phyloP scores from a whole-genome alignment of 371 early-diverging fungal genomes.

The Haplosporangium sp. region DNA sequence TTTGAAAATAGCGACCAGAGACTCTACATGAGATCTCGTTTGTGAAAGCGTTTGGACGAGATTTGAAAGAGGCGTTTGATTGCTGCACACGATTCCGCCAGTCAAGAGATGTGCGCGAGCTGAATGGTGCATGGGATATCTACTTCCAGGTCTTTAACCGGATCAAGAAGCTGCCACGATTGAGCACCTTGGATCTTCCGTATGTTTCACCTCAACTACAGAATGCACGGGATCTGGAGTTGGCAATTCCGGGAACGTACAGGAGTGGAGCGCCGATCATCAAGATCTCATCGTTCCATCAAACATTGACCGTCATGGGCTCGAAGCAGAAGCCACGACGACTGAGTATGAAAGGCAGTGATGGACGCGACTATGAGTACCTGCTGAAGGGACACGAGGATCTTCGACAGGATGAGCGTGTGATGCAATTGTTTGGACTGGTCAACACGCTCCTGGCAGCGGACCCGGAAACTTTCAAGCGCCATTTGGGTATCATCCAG shows the following conservation, averaged over 20 bases:
- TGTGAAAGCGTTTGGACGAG: conserved; percentile 93
- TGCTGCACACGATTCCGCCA: conserved; percentile 86
- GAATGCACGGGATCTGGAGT: conserved; percentile 84
- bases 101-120: conserved; percentile 78
- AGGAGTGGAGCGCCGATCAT: conserved; percentile 87
- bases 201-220: conserved; percentile 92
- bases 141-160: conserved; percentile 89
- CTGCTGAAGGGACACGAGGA: conserved; percentile 98
- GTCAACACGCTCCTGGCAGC: conserved; percentile 90
- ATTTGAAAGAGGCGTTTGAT: conserved; percentile 91
- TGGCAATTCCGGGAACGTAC: conserved; percentile 96
- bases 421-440: conserved; percentile 98
- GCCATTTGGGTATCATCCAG: conserved; percentile 90
- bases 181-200: conserved; percentile 88
- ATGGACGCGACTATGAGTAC: conserved; percentile 92
- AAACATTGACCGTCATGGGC: conserved; percentile 83
- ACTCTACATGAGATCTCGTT: conserved; percentile 95
- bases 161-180: conserved; percentile 83
- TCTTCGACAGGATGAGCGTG: conserved; percentile 98
- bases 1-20: conserved; percentile 80
- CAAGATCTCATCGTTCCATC: conserved; percentile 85
- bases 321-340: conserved; percentile 95
- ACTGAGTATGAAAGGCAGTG: conserved; percentile 85
- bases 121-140: conserved; percentile 96
- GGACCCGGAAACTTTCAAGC: conserved; percentile 94